Conservation (phyloP, 2,329 filamentous ascomycete species). For the Pezicula rhizophila region DNA sequence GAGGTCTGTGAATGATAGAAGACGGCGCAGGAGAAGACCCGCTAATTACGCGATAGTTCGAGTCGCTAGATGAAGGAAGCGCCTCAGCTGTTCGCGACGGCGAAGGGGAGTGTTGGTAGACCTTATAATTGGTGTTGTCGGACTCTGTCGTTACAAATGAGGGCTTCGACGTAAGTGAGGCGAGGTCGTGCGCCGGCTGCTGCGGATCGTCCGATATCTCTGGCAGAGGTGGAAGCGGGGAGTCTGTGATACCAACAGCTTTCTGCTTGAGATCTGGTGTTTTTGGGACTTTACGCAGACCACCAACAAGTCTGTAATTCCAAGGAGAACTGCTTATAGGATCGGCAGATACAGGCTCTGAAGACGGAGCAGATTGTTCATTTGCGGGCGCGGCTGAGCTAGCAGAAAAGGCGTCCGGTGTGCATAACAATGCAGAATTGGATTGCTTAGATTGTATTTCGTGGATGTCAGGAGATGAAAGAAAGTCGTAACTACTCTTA, state of each 20-base stretch:
- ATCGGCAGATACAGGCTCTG: conserved; percentile 22
- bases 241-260: conserved; percentile 10
- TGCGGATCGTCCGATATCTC: conserved; percentile 17
- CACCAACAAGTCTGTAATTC: conserved; percentile 28
- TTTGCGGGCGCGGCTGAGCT: conserved; percentile 7
- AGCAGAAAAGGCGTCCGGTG: conserved; percentile 11
- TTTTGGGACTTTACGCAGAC: conserved; percentile 28
- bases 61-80: conserved; percentile 18
- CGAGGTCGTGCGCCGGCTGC: conserved; percentile 20
- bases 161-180: conserved; percentile 25
- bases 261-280: conserved; percentile 28
- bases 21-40: conserved; percentile 38
- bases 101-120: conserved; percentile 18
- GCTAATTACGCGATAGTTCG: conserved; percentile 46
- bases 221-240: conserved; percentile 20
- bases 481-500: background rate
- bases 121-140: conserved; percentile 28
- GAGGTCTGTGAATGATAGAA: conserved; percentile 27
- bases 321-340: conserved; percentile 25
- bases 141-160: conserved; percentile 28
- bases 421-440: conserved; percentile 17
- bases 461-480: background rate
- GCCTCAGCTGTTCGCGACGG: conserved; percentile 17
- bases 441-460: background rate
- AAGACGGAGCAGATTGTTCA: conserved; percentile 17